Conservation (phyloP, 2,329 filamentous ascomycete species). For the Talaromyces atroroseus region DNA sequence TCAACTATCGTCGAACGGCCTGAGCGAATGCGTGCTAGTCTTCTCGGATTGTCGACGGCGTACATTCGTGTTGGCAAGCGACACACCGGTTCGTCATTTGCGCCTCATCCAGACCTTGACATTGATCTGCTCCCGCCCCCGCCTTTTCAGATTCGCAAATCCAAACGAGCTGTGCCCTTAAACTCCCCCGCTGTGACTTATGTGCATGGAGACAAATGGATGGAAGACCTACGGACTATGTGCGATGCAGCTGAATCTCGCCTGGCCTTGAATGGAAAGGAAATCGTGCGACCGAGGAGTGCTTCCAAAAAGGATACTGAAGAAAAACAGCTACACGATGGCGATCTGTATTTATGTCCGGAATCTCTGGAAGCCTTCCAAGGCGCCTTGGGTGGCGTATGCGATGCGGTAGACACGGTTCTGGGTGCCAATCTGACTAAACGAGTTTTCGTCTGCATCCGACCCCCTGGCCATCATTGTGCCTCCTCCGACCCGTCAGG, state of each 20-base stretch:
- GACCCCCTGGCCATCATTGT: constrained; percentile 93
- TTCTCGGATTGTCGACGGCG: constrained; percentile 75
- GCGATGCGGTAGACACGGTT: constrained; percentile 83
- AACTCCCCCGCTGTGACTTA: constrained; percentile 74
- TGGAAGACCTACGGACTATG: constrained; percentile 83
- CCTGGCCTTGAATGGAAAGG: constrained; percentile 69
- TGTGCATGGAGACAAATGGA: constrained; percentile 88
- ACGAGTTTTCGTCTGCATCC: constrained; percentile 84
- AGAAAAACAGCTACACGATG: constrained; percentile 64
- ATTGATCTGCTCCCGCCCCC: constrained; percentile 52
- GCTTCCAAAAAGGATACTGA: constrained; percentile 37
- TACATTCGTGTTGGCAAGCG: constrained; percentile 86
- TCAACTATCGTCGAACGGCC: constrained; percentile 87
- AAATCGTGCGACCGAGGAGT: constrained; percentile 60
- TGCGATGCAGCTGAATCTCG: constrained; percentile 74
- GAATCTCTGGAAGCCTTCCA: constrained; percentile 85
- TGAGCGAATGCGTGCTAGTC: constrained; percentile 78
- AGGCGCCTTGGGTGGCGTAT: constrained; percentile 84
- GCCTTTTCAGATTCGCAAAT: constrained; percentile 83
- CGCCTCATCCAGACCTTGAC: constrained; percentile 60
- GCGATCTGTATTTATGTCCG: constrained; percentile 82
- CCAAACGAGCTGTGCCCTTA: constrained; percentile 64
- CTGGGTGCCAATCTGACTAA: constrained; percentile 61
- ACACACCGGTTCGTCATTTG: constrained; percentile 64
- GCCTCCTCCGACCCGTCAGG: constrained; percentile 84